Evolutionary conservation across 192 early-diverging fungal species (phyloP).

Genomic region (Podila horticola): DNA sequence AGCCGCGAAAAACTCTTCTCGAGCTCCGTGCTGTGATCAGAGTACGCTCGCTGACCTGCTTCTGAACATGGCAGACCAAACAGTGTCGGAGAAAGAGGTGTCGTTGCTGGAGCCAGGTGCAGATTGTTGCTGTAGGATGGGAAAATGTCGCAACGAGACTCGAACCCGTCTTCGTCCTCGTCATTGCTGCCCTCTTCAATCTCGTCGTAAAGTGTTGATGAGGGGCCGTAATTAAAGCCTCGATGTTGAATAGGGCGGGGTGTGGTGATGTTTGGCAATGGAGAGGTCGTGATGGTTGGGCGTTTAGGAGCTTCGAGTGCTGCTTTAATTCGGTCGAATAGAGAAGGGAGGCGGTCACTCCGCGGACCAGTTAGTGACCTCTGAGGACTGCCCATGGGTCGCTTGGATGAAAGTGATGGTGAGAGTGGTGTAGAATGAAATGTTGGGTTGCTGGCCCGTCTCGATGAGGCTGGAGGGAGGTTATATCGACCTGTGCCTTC

Average conservation of each 20-base stretch:
- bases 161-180: not conserved
- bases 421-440: not conserved
- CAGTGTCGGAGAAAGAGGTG: constrained; percentile 3
- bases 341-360: constrained; percentile 21
- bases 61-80: constrained; percentile 35
- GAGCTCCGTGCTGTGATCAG: constrained; percentile 15
- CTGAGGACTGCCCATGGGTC: constrained; percentile 1
- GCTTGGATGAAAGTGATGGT: not conserved
- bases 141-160: not conserved
- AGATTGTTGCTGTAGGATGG: not conserved
- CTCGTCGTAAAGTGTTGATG: not conserved
- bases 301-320: constrained; percentile 29
- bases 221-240: not conserved
- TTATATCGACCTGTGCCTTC: not conserved
- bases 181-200: no score
- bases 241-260: not conserved
- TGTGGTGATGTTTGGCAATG: not conserved
- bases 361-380: constrained; percentile 33
- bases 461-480: not conserved
- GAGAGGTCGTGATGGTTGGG: constrained; percentile 18
- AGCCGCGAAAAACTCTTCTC: constrained; percentile 20
- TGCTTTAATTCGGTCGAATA: constrained; percentile 43
- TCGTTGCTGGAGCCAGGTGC: not conserved
- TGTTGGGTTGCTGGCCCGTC: not conserved
- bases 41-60: constrained; percentile 29